phyloP scores from a whole-genome alignment of 768 basidiomycete genomes.

The Collybiopsis luxurians region DNA sequence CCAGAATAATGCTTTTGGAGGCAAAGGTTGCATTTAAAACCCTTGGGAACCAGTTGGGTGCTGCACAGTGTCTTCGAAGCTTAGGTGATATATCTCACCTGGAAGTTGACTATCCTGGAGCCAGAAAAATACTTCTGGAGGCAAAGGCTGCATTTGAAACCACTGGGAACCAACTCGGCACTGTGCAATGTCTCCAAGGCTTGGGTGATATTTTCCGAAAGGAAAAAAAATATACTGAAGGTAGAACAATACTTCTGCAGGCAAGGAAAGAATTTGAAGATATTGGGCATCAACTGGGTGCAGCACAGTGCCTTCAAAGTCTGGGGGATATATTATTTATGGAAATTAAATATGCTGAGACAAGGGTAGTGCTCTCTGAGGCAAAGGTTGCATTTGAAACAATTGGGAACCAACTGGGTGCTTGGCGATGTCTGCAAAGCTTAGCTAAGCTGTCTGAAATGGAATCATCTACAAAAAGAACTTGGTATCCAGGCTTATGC shows the following conservation, averaged over 20 bases:
- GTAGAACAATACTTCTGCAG: conserved; percentile 1
- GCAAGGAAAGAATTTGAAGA: conserved; percentile 1
- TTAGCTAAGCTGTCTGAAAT: too few relatives aligned
- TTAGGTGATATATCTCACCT: neutral
- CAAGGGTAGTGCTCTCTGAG: neutral
- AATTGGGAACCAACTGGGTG: too few relatives aligned
- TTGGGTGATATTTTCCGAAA: neutral
- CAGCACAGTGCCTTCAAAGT: conserved; percentile 9
- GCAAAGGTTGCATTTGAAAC: neutral
- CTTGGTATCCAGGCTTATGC: too few relatives aligned
- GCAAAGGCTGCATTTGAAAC: neutral
- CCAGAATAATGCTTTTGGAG: neutral
- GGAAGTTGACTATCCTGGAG: neutral
- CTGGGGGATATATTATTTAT: conserved; percentile 5
- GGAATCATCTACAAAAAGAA: too few relatives aligned
- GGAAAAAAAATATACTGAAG: conserved; percentile 6
- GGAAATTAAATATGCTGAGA: neutral
- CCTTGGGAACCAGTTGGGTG: too few relatives aligned
- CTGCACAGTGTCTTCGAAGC: too few relatives aligned
- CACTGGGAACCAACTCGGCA: neutral
- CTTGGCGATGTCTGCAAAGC: too few relatives aligned
- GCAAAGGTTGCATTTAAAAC: too few relatives aligned
- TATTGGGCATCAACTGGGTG: neutral
- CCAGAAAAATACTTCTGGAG: neutral
- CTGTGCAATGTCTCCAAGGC: conserved; percentile 4